Percentiles rank a stretch among this genome's conserved stretches.
Evolutionary conservation across 257 asterid genomes (phyloP).

Genomic region (Apocynum venetum): DNA sequence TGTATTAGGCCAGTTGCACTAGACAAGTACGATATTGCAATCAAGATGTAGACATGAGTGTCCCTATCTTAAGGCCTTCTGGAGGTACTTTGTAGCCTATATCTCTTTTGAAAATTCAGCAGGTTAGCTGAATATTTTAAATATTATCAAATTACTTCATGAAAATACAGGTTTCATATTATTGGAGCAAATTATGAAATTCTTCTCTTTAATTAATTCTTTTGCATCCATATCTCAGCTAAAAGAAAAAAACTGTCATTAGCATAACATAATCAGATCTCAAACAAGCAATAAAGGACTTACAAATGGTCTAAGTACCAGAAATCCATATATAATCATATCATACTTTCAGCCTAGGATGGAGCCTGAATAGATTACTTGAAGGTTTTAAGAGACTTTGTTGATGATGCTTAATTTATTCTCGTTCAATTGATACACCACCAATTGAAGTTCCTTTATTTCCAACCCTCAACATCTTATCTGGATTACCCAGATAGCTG

Average conservation of each 20-base stretch:
- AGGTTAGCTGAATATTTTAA: not conserved
- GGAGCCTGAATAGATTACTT: not conserved
- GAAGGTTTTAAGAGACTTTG: not conserved
- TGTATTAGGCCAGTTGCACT: not conserved
- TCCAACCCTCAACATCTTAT: not conserved
- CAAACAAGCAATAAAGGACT: not conserved
- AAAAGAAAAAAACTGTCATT: not conserved
- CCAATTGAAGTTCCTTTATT: not conserved
- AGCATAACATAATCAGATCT: not conserved
- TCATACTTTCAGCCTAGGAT: not conserved
- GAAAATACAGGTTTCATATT: not conserved
- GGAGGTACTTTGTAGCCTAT: not conserved
- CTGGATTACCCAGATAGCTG: not conserved
- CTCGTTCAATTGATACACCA: not conserved
- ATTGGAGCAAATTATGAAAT: not conserved
- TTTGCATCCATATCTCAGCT: not conserved
- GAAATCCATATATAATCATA: not conserved
- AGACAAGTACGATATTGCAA: not conserved
- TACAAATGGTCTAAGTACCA: not conserved
- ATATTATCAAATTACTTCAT: not conserved
- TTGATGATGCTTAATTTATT: constrained; percentile 5
- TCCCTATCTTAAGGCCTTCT: not conserved
- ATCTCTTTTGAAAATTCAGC: not conserved
- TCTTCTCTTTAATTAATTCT: not conserved
- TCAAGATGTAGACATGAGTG: not conserved